Evolutionary conservation across 1,139 yeast species (phyloP), one percentile per base, ranked within the genome.

Genomic region (Taiozyma onychis): DNA sequence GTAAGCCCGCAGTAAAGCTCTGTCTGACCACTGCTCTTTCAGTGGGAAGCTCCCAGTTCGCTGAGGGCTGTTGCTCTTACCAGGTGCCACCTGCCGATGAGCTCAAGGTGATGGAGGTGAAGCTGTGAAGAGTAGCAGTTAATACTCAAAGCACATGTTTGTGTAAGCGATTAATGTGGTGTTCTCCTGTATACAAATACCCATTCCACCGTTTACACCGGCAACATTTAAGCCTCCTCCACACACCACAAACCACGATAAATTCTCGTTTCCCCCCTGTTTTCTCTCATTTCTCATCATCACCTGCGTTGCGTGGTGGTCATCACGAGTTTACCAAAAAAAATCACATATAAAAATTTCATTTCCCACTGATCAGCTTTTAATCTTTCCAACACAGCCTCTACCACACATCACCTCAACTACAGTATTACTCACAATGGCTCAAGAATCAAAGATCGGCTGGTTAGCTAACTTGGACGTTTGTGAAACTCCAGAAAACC

Each of bases 381-480:
- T 13, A 30, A 21, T 27, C 32, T 43, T 3, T 34, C 9, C 10
- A 9, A 11, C 14, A 13, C n/a, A 24, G 21, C 28, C 4, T 24
- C 37, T 41, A 37, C 18, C n/a, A 6, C 26, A 24, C 26, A 3
- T 24, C 26, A 24, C 26, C 26, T 24, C 6, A 41, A 30, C 42
- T 43, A 41, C 34, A 45, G 21, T 13, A 32, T 18, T 21, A 8
- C 3, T 27, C 24, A 50, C 41, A 49, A 58, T 57, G 60, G 46
- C 54, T 37, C 46, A 37, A 37, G 57, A 57, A 48, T 59, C 62
- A 37, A 60, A 58, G 47, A 55, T 61, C 52, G 62, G 63, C 49
- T 93, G 99, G 98, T 82, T 93, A 73, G 80, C 91, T 64, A 74
- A 82, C 63, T 81, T 93, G 69, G 85, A 93, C 75, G 81, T 85